Percentiles rank a stretch among this genome's conserved stretches.
Conservation (phyloP, 1,139 yeast species). For the Kodamaea plutei region DNA sequence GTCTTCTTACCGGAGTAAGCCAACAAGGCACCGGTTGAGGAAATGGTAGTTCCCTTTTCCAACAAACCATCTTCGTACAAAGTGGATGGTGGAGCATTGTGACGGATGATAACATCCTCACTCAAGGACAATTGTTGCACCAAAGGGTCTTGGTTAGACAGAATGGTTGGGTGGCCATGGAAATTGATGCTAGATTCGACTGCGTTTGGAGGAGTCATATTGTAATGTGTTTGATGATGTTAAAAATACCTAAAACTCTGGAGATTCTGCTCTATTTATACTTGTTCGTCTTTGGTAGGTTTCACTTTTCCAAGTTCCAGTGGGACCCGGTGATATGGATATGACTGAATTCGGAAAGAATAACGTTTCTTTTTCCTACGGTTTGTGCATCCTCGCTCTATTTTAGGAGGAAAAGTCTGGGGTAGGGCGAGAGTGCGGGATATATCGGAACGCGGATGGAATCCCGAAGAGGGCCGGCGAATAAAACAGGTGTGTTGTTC, state of each 20-base stretch:
- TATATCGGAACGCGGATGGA: too few relatives aligned
- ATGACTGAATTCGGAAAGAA: constrained; percentile 3
- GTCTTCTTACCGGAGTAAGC: constrained; percentile 96
- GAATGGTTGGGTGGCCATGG: constrained; percentile 41
- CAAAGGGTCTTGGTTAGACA: constrained; percentile 40
- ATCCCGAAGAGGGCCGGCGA: too few relatives aligned
- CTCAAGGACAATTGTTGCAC: constrained; percentile 42
- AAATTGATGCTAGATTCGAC: constrained; percentile 46
- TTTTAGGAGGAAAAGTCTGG: constrained; percentile 6
- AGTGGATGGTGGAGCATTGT: constrained; percentile 91
- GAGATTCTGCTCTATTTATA: constrained; percentile 2
- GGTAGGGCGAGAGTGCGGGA: too few relatives aligned
- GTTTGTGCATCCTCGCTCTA: not conserved
- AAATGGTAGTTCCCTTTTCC: constrained; percentile 88
- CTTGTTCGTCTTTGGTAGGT: constrained; percentile 5
- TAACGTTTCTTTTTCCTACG: not conserved
- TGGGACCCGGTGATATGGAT: constrained; percentile 20
- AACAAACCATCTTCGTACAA: constrained; percentile 92
- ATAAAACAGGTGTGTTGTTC: too few relatives aligned
- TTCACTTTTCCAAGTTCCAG: too few relatives aligned
- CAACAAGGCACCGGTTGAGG: constrained; percentile 91
- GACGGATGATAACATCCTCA: constrained; percentile 56
- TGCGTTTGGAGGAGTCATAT: constrained; percentile 50
- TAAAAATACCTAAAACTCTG: constrained; percentile 1
- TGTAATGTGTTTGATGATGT: constrained; percentile 7